phyloP scores from a whole-genome alignment of 306 rosid species.

The Mimosa pudica region DNA sequence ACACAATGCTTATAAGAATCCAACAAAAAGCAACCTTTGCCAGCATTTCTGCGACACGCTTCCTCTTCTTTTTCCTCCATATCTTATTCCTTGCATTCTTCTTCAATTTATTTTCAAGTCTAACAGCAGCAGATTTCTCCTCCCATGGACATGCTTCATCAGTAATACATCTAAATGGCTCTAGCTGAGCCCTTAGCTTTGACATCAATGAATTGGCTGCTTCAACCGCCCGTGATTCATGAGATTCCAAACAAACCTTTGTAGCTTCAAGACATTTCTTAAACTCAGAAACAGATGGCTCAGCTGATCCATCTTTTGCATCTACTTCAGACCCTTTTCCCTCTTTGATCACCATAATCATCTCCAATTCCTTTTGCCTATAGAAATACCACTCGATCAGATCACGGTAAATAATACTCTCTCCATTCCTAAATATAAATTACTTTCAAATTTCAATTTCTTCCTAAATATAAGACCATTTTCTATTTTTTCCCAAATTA shows the following conservation, averaged over 20 bases:
- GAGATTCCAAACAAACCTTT: slow-evolving; percentile 59
- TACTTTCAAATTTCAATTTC: too few relatives aligned
- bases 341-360: slow-evolving; percentile 56
- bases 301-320: slow-evolving; percentile 36
- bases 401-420: slow-evolving; percentile 4
- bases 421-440: too few relatives aligned
- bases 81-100: slow-evolving; percentile 69
- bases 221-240: slow-evolving; percentile 59
- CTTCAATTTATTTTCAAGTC: slow-evolving; percentile 48
- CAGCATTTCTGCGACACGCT: slow-evolving; percentile 51
- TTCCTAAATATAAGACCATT: too few relatives aligned
- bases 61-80: slow-evolving; percentile 82
- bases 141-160: slow-evolving; percentile 79
- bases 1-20: neutral
- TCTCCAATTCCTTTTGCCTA: slow-evolving; percentile 82
- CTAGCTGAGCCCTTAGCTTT: slow-evolving; percentile 58
- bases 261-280: slow-evolving; percentile 48
- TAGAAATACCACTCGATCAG: slow-evolving; percentile 17
- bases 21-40: slow-evolving; percentile 59
- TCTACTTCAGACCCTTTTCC: slow-evolving; percentile 45
- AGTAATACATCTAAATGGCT: slow-evolving; percentile 55
- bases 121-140: slow-evolving; percentile 65
- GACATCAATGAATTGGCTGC: slow-evolving; percentile 65
- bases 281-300: slow-evolving; percentile 35
- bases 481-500: too few relatives aligned